Base-by-base conservation (phyloP, 208 protist species). In the Plasmodiophora brassicae region DNA sequence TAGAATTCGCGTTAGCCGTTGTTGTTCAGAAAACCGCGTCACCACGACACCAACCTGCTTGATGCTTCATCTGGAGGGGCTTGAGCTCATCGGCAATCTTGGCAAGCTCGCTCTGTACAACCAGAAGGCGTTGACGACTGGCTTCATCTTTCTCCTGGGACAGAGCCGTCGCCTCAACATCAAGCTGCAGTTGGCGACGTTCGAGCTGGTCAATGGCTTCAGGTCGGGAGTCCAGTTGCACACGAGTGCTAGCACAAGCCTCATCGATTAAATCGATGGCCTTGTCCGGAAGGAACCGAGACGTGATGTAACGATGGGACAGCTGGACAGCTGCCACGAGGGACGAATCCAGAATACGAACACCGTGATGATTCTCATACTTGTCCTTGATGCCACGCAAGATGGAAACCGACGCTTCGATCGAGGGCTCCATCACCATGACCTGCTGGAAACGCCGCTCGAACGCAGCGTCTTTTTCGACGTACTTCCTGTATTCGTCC, bases 211-310 rank as follows among this genome's bases (percentile, higher is more conserved):
- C 93, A 1, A 94, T 60, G 28, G 85, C 45, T 71, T 93, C 92
- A 20, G 93, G 93, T 65, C 93, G 85, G 5, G 92, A 94, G 71
- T 94, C 91, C 46, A 94, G 87, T 53, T 93, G 90, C 36, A 92
- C 89, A 22, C 90, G 85, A n/a, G 20, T 50, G 60, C 20, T 87
- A 0, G 89, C 89, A 38, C 89, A 91, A 28, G 90, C 91, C 87
- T 93, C 92, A 84, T 93, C 92, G 60, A 93, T 93, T 10, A 99
- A 93, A 92, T 99, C 98, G 84, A 99, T 99, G 0, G 98, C 97
- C 92, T 99, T 99, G 92, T 99, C 98, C 8, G 98, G 98, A 39
- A 99, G 93, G 84, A 97, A 97, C 1, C 98, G 93, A 46, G 97
- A 93, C 0, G 94, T 94, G 60, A 99, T 97, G 91, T 99, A 99